These are phyloP conservation scores for Sophora flavescens DNA, from an alignment of 306 rosid genomes.

Conservation along the genomic window DNA sequence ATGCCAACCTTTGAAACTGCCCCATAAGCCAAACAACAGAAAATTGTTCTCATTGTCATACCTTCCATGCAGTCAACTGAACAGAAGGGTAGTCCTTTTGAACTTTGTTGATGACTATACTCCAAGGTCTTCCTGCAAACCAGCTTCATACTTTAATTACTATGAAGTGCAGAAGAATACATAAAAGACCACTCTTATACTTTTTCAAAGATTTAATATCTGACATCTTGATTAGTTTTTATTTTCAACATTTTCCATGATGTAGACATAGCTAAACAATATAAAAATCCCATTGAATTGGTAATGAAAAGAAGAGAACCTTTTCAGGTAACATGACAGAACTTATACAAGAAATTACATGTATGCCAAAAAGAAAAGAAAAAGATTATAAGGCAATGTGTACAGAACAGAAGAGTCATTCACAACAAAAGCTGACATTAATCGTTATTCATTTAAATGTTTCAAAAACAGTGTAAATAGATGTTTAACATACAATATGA, in stretches of 20 bases:
- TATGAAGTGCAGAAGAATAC: slow-evolving; percentile 3
- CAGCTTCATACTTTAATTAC: slow-evolving; percentile 37
- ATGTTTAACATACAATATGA: neutral
- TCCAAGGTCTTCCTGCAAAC: slow-evolving; percentile 84
- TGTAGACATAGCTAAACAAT: neutral
- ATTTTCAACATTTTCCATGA: neutral
- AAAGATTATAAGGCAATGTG: neutral
- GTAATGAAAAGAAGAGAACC: neutral
- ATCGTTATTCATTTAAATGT: neutral
- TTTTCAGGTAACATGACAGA: neutral
- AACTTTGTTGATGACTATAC: slow-evolving; percentile 63
- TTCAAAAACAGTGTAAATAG: slow-evolving; percentile 2
- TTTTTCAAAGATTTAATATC: neutral
- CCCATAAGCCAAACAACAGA: slow-evolving; percentile 18
- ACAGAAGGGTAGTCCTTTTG: slow-evolving; percentile 75
- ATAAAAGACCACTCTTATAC: neutral
- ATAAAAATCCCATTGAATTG: neutral
- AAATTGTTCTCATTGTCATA: slow-evolving; percentile 44
- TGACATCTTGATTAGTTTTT: neutral
- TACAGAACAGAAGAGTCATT: slow-evolving; percentile 8
- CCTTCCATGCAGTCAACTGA: slow-evolving; percentile 96
- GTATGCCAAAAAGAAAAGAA: neutral
- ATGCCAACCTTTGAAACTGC: slow-evolving; percentile 23
- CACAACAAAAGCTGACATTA: slow-evolving; percentile 28
- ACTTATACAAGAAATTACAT: neutral